These are phyloP conservation scores for Saccharum hybrid DNA, from an alignment of 202 grass and related monocot genomes.

Conservation along the genomic window DNA sequence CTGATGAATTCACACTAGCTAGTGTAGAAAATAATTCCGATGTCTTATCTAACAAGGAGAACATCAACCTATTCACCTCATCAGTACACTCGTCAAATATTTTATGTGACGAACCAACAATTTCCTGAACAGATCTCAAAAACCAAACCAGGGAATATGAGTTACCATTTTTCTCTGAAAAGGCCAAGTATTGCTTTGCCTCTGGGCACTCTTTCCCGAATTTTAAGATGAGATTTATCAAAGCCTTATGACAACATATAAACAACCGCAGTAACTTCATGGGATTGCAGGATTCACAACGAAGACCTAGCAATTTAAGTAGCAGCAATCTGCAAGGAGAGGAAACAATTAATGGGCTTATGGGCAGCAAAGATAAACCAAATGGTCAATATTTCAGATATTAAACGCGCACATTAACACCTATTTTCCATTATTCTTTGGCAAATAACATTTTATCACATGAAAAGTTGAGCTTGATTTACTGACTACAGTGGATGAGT, in stretches of 20 bases:
- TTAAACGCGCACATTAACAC: conserved; percentile 21
- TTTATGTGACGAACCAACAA: conserved; percentile 49
- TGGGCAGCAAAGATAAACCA: conserved; percentile 36
- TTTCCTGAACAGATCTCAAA: conserved; percentile 69
- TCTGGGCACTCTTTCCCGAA: conserved; percentile 50
- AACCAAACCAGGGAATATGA: conserved; percentile 67
- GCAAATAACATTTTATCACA: conserved; percentile 31
- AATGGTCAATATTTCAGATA: conserved; percentile 6
- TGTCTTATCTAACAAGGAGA: conserved; percentile 78
- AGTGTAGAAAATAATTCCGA: conserved; percentile 77
- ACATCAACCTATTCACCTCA: conserved; percentile 60
- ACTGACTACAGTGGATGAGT: conserved; percentile 1
- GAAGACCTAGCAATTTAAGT: conserved; percentile 53
- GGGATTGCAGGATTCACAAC: conserved; percentile 55
- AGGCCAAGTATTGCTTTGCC: conserved; percentile 49
- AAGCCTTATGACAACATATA: conserved; percentile 76
- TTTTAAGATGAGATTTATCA: conserved; percentile 74
- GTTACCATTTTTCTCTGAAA: conserved; percentile 51
- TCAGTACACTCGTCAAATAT: conserved; percentile 57
- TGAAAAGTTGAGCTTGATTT: conserved; percentile 23
- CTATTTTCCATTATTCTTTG: neutral
- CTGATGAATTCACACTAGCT: conserved; percentile 53
- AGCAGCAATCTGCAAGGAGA: conserved; percentile 64
- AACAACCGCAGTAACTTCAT: conserved; percentile 68
- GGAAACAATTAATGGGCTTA: conserved; percentile 29